Evolutionary conservation across 495 filamentous ascomycete genomes (phyloP).

Genomic region (Neurospora sp.): DNA sequence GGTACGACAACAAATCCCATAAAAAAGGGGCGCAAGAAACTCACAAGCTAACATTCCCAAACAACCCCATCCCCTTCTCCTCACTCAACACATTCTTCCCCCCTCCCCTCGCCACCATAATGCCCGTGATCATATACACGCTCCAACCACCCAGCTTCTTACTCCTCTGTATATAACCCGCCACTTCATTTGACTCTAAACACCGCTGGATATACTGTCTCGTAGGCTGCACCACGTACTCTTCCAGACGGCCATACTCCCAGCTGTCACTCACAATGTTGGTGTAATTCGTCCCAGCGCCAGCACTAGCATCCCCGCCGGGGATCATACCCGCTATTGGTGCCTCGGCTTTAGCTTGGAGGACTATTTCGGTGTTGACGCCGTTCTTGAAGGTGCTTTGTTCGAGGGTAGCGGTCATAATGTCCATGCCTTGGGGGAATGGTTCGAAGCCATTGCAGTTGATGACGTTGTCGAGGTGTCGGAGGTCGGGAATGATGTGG

Average conservation of each 20-base stretch:
- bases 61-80: too few species aligned
- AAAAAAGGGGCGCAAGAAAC: too few species aligned
- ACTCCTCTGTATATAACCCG: not conserved
- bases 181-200: not conserved
- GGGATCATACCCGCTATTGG: not conserved
- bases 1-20: too few species aligned
- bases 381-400: not conserved
- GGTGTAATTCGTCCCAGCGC: not conserved
- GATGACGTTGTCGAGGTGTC: not conserved
- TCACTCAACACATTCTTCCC: not conserved
- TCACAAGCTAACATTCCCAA: too few species aligned
- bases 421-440: not conserved
- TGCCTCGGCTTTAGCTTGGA: not conserved
- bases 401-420: not conserved
- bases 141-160: not conserved
- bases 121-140: slow-evolving; percentile 7
- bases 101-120: slow-evolving; percentile 3
- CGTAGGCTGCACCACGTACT: not conserved
- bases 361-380: not conserved
- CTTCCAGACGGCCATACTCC: not conserved
- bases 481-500: slow-evolving; percentile 1
- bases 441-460: slow-evolving; percentile 1
- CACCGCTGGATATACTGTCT: not conserved
- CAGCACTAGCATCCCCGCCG: not conserved
- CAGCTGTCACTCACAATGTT: not conserved